Evolutionary conservation across 2,329 filamentous ascomycete species (phyloP).

Genomic region (Aureobasidium mangrovei): DNA sequence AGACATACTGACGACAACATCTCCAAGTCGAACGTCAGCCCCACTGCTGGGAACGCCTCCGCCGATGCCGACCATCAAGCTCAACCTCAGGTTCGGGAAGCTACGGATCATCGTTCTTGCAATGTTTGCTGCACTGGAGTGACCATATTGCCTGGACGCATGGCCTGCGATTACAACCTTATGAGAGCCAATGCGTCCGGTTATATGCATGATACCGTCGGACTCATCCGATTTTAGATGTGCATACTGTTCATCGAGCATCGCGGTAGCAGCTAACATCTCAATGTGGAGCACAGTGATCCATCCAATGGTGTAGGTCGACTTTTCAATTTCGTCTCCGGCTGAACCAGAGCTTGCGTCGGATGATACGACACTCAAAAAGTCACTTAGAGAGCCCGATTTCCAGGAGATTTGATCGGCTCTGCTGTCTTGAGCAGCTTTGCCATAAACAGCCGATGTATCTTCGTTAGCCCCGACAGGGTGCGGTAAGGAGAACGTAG

Average conservation of each 20-base stretch:
- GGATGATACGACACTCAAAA: too few species aligned
- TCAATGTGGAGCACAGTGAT: constrained; percentile 18
- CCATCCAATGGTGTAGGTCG: constrained; percentile 17
- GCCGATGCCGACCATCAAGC: constrained; percentile 18
- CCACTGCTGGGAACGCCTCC: constrained; percentile 17
- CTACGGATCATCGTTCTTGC: constrained; percentile 15
- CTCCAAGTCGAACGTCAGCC: constrained; percentile 18
- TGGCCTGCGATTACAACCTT: constrained; percentile 18
- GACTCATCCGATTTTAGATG: background rate
- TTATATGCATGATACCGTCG: constrained; percentile 16
- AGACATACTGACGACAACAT: constrained; percentile 21
- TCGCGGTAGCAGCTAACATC: constrained; percentile 15
- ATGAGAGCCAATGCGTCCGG: constrained; percentile 13
- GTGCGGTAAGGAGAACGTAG: background rate
- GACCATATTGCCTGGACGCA: constrained; percentile 9
- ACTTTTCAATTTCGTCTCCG: too few species aligned
- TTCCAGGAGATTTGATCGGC: too few species aligned
- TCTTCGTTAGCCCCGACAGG: background rate
- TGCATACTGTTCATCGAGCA: constrained; percentile 17
- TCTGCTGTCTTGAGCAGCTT: background rate
- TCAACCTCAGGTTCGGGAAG: constrained; percentile 12
- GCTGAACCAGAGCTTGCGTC: too few species aligned
- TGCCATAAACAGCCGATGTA: background rate
- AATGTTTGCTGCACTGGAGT: constrained; percentile 15
- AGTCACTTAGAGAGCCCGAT: too few species aligned